Evolutionary conservation across 306 rosid genomes (phyloP), one percentile per base, ranked within the genome.

Genomic region (Citrullus mucosospermus): DNA sequence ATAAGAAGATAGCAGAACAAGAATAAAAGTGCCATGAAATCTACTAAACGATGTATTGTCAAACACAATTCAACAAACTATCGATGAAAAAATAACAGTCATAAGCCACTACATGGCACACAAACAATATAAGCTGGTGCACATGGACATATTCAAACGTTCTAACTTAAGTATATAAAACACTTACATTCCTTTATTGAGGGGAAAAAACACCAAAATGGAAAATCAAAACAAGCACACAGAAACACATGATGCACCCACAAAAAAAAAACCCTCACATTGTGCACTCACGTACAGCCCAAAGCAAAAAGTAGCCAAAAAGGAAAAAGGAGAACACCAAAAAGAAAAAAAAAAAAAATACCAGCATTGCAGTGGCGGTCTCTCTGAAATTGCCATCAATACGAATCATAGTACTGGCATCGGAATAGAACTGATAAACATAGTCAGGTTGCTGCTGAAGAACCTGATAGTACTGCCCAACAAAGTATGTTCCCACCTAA

Each of bases 401-500:
- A 57, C 99, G 97, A 62, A 92, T 83, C 96, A 91, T 87, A 36
- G 99, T 92, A 82, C 99, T 95, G 48, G 89, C 90, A 55, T 92
- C 99, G 8, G 99, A 95, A 85, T 92, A 95, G 81, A 95, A 95
- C 85, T 95, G 99, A 80, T 91, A 89, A 60, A 92, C 99, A 57
- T 80, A 85, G 81, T 88, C 93, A 0, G 99, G 99, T 80, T 92
- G 99, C 65, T 81, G 85, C 87, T 91, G 97, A 85, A 95, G 96
- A 75, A 95, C 96, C 65, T 91, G 99, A 77, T 92, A 95, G 77
- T 95, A 95, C 86, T 95, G 99, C 77, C 96, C 92, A 67, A 95
- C 99, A 76, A 95, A 95, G 90, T 95, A 95, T 30, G 97, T 89
- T 59, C 99, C 99, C 63, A 95, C 90, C 99, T 95, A 80, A 82